Conservation (phyloP, 2,329 filamentous ascomycete species). For the Hymenoscyphus fructigenus region DNA sequence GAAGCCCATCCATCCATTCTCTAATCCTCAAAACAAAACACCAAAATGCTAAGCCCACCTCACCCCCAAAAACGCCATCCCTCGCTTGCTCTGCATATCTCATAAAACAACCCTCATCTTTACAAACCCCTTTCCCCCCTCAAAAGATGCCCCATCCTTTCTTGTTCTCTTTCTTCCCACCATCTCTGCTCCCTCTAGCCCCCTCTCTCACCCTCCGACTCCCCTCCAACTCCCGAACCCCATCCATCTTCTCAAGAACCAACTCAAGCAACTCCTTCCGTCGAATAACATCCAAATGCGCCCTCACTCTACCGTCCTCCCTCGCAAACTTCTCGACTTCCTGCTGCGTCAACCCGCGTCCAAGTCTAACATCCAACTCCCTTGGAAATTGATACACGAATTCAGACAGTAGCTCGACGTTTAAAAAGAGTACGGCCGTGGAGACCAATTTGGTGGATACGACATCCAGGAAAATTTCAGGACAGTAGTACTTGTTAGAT, state of each 20-base stretch:
- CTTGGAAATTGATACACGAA: slow-evolving; percentile 98
- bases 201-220: slow-evolving; percentile 36
- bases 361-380: slow-evolving; percentile 83
- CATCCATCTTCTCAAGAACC: slow-evolving; percentile 94
- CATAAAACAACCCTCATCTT: neutral
- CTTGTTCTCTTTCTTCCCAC: slow-evolving; percentile 19
- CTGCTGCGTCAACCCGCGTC: slow-evolving; percentile 72
- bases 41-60: neutral
- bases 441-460: slow-evolving; percentile 92
- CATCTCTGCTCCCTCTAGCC: slow-evolving; percentile 20
- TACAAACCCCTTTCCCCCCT: neutral
- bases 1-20: too few species aligned
- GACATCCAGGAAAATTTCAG: slow-evolving; percentile 96
- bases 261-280: slow-evolving; percentile 91
- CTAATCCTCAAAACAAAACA: too few species aligned
- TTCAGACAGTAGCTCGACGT: slow-evolving; percentile 93
- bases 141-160: slow-evolving; percentile 30
- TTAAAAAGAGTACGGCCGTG: slow-evolving; percentile 94
- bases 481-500: slow-evolving; percentile 94
- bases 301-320: slow-evolving; percentile 86
- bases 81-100: too few species aligned
- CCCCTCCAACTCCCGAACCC: slow-evolving; percentile 74
- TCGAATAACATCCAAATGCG: slow-evolving; percentile 87
- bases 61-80: neutral
- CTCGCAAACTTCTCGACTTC: slow-evolving; percentile 89